Conservation (phyloP, 805 yeast genomes). For the Candida saitoana region DNA sequence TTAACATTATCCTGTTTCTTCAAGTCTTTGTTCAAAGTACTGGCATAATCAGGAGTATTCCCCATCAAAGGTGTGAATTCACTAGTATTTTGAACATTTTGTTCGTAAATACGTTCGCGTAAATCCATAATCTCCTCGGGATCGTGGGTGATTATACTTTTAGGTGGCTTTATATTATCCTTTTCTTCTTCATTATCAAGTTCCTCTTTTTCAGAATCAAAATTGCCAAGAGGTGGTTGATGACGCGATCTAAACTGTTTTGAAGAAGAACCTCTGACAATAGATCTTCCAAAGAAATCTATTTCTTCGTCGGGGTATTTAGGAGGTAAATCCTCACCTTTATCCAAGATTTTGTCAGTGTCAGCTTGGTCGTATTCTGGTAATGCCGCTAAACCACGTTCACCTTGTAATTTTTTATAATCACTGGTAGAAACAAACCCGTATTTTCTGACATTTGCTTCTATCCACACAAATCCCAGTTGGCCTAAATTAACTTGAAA, state of each 20-base stretch:
- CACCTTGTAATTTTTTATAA: conserved; percentile 31
- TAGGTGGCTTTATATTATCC: conserved; percentile 4
- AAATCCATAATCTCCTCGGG: conserved; percentile 34
- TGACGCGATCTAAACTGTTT: conserved; percentile 6
- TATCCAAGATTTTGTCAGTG: conserved; percentile 56
- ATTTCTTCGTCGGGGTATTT: conserved; percentile 60
- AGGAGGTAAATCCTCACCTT: conserved; percentile 73
- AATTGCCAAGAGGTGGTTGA: background rate
- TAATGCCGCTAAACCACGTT: conserved; percentile 34
- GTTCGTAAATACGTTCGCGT: conserved; percentile 31
- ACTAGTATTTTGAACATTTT: conserved; percentile 9
- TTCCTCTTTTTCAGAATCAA: conserved; percentile 9
- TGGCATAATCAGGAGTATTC: conserved; percentile 1
- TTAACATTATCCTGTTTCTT: background rate
- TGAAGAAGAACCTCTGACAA: conserved; percentile 28
- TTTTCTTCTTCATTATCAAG: conserved; percentile 8
- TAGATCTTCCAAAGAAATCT: conserved; percentile 54
- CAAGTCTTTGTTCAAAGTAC: conserved; percentile 2
- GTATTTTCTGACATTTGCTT: conserved; percentile 50
- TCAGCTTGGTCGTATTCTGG: conserved; percentile 32
- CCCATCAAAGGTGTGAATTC: conserved; percentile 9
- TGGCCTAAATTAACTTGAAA: conserved; percentile 43
- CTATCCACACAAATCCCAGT: conserved; percentile 45
- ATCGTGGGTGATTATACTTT: conserved; percentile 20
- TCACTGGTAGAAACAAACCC: conserved; percentile 52